A percentile compares a stretch with the other conserved stretches of the same genome.
Conservation (phyloP, 345 rosid genomes). For the Leavenworthia alabamica region DNA sequence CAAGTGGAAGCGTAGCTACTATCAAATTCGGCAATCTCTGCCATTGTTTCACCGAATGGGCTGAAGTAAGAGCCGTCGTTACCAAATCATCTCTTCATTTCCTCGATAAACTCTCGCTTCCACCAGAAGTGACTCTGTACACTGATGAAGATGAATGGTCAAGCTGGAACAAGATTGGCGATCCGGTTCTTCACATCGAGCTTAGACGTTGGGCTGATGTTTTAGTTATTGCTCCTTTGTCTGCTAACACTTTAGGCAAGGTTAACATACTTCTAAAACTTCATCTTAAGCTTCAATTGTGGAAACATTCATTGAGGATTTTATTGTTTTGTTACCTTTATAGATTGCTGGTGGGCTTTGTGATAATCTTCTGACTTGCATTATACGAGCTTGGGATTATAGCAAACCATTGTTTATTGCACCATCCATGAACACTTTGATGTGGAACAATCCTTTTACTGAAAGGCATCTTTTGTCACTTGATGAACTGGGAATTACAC, state of each 20-base stretch:
- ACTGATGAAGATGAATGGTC: constrained; percentile 94
- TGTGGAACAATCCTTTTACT: constrained; percentile 91
- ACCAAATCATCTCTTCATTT: constrained; percentile 73
- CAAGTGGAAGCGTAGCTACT: constrained; percentile 92
- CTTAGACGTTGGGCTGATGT: constrained; percentile 94
- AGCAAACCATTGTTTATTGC: constrained; percentile 74
- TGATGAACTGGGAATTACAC: constrained; percentile 82
- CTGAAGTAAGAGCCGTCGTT: constrained; percentile 80
- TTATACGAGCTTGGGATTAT: constrained; percentile 92
- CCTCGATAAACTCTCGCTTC: constrained; percentile 61
- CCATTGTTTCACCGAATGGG: constrained; percentile 81
- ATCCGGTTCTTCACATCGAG: constrained; percentile 83
- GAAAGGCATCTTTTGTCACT: constrained; percentile 71
- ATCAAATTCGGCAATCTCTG: constrained; percentile 82
- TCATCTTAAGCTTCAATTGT: not conserved
- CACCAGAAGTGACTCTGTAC: constrained; percentile 58
- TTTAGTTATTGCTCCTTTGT: constrained; percentile 82
- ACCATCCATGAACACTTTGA: constrained; percentile 83
- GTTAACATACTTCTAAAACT: constrained; percentile 25
- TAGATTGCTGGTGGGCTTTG: constrained; percentile 94
- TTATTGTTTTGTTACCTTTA: not conserved
- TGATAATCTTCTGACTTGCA: constrained; percentile 82
- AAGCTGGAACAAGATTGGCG: constrained; percentile 80
- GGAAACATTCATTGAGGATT: not conserved
- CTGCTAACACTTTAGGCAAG: constrained; percentile 94